Evolutionary conservation across 306 rosid species (phyloP).

Genomic region (Canavalia gladiata): DNA sequence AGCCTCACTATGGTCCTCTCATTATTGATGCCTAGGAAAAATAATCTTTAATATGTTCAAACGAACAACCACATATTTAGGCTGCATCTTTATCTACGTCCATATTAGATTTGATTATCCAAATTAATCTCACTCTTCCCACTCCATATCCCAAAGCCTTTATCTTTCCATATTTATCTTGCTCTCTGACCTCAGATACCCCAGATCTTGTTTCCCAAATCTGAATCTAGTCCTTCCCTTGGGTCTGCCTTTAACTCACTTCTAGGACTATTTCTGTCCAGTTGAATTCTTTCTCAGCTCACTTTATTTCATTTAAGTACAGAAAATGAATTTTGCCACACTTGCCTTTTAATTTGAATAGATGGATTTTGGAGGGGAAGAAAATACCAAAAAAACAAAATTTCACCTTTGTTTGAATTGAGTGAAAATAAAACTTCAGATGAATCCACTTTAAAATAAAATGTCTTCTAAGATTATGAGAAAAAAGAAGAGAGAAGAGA

Average conservation of each 20-base stretch:
- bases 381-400: no score
- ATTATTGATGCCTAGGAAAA: background rate
- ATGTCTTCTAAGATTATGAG: no score
- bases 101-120: constrained; percentile 9
- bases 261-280: constrained; percentile 18
- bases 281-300: constrained; percentile 12
- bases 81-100: constrained; percentile 23
- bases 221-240: constrained; percentile 15
- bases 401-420: no score
- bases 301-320: constrained; percentile 27
- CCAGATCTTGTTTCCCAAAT: constrained; percentile 17
- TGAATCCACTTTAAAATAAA: no score
- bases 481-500: no score
- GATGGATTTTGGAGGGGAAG: no score
- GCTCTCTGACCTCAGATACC: background rate
- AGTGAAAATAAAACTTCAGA: no score
- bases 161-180: background rate
- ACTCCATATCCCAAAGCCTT: constrained; percentile 2
- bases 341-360: no score
- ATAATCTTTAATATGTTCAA: background rate
- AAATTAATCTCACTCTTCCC: constrained; percentile 7
- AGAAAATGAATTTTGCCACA: constrained; percentile 36
- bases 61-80: constrained; percentile 1
- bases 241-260: constrained; percentile 3
- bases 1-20: background rate